These are phyloP conservation scores for Talaromyces wortmannii DNA, from an alignment of 495 filamentous ascomycete species.

Conservation along the genomic window DNA sequence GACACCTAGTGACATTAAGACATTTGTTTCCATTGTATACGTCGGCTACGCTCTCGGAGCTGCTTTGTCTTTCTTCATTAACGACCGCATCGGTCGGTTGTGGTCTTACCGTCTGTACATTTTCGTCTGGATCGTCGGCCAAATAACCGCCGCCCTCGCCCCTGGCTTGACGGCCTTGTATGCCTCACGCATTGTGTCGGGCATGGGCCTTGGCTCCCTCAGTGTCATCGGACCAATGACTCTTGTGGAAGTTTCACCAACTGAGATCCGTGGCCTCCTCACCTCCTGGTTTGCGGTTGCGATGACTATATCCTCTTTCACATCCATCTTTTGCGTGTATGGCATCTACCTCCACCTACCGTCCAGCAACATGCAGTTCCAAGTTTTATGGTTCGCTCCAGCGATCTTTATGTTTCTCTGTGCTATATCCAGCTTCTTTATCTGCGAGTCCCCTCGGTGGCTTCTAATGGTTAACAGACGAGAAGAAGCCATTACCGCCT, in stretches of 20 bases:
- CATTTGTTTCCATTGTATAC: conserved; percentile 13
- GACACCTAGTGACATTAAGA: conserved; percentile 2
- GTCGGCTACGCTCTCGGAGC: conserved; percentile 11
- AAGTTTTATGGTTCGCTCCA: conserved; percentile 6
- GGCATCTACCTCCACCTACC: conserved; percentile 4
- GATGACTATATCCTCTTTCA: conserved; percentile 3
- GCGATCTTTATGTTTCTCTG: conserved; percentile 39
- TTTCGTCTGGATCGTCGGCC: conserved; percentile 11
- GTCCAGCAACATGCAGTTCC: conserved; percentile 8
- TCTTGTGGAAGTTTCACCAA: conserved; percentile 12
- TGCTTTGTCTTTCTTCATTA: conserved; percentile 10
- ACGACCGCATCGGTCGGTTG: conserved; percentile 11
- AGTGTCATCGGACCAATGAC: conserved; percentile 7
- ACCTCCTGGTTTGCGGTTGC: conserved; percentile 9
- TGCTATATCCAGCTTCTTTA: conserved; percentile 43
- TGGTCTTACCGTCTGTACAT: conserved; percentile 10
- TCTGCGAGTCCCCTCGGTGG: conserved; percentile 66
- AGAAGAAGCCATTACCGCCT: conserved; percentile 46
- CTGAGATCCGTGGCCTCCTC: conserved; percentile 7
- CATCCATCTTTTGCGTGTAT: conserved; percentile 6
- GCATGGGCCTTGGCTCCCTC: conserved; percentile 12
- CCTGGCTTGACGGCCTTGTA: conserved; percentile 3
- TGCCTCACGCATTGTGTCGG: conserved; percentile 9
- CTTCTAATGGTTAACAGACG: conserved; percentile 53
- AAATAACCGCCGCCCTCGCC: conserved; percentile 3